Conservation (phyloP, 139 green algal species). For the Haematococcus sp. region DNA sequence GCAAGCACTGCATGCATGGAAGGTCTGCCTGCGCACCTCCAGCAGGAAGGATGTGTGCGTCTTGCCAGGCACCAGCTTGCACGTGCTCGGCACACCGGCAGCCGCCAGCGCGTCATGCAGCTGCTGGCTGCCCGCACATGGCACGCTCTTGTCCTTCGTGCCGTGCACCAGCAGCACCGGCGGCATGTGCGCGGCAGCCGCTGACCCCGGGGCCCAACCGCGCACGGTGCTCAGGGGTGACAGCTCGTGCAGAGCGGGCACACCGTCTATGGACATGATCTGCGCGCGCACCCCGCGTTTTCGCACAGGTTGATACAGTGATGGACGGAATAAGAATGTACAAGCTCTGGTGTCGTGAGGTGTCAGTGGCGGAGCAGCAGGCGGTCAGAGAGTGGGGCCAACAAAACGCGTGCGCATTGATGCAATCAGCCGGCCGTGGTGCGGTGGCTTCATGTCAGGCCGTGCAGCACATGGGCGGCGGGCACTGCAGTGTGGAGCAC, state of each 20-base stretch:
- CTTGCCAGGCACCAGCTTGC: slow-evolving; percentile 47
- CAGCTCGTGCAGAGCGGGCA: slow-evolving; percentile 50
- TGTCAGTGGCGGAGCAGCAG: too few species aligned
- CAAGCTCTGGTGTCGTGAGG: too few species aligned
- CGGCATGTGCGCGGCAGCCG: slow-evolving; percentile 4
- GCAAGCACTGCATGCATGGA: not conserved
- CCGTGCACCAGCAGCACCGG: slow-evolving; percentile 75
- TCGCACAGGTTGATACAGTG: too few species aligned
- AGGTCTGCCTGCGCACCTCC: slow-evolving; percentile 16
- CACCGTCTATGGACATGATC: slow-evolving; percentile 43
- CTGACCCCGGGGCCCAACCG: not conserved
- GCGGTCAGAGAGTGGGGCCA: too few species aligned
- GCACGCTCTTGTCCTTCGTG: slow-evolving; percentile 73
- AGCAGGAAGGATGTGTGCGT: slow-evolving; percentile 61
- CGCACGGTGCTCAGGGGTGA: slow-evolving; percentile 61
- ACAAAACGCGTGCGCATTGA: too few species aligned
- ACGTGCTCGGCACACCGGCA: slow-evolving; percentile 2
- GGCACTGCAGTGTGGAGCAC: too few species aligned
- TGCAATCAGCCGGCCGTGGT: too few species aligned
- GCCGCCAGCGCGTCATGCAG: slow-evolving; percentile 51
- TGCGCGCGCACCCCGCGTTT: too few species aligned
- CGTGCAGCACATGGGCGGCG: too few species aligned
- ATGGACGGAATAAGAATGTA: too few species aligned
- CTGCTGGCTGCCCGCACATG: slow-evolving; percentile 50
- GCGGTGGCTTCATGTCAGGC: too few species aligned